phyloP scores from a whole-genome alignment of 2,329 filamentous ascomycete species.

The Penicillium sp. region DNA sequence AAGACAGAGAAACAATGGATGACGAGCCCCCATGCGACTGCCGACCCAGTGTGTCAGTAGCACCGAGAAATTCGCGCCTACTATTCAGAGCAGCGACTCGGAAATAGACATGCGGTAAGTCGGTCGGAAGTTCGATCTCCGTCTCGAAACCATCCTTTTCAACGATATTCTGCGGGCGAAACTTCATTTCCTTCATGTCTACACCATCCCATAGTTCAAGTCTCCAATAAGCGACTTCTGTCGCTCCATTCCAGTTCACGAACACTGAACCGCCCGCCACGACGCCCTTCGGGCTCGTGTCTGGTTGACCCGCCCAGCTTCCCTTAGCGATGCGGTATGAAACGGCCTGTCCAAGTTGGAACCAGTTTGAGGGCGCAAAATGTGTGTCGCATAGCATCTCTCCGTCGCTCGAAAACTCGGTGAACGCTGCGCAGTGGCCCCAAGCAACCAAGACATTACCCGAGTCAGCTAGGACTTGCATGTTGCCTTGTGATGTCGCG shows the following conservation, averaged over 20 bases:
- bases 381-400: constrained; percentile 55
- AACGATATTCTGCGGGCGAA: neutral
- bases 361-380: constrained; percentile 41
- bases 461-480: constrained; percentile 42
- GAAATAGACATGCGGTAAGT: neutral
- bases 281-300: constrained; percentile 28
- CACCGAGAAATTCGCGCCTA: neutral
- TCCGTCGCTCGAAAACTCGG: constrained; percentile 53
- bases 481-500: constrained; percentile 42
- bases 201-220: neutral
- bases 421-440: constrained; percentile 52
- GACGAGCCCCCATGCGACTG: neutral
- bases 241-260: constrained; percentile 51
- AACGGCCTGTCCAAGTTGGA: constrained; percentile 41
- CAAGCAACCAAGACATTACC: constrained; percentile 52
- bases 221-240: constrained; percentile 35
- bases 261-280: constrained; percentile 35
- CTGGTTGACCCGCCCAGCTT: constrained; percentile 54
- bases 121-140: neutral
- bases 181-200: neutral
- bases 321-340: constrained; percentile 59
- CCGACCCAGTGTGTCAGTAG: neutral
- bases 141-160: neutral
- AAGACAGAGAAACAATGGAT: neutral
- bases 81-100: neutral